Percentiles rank a stretch among this genome's conserved stretches.
Evolutionary conservation across 495 filamentous ascomycete species (phyloP).

Genomic region (Apodospora peruviana): DNA sequence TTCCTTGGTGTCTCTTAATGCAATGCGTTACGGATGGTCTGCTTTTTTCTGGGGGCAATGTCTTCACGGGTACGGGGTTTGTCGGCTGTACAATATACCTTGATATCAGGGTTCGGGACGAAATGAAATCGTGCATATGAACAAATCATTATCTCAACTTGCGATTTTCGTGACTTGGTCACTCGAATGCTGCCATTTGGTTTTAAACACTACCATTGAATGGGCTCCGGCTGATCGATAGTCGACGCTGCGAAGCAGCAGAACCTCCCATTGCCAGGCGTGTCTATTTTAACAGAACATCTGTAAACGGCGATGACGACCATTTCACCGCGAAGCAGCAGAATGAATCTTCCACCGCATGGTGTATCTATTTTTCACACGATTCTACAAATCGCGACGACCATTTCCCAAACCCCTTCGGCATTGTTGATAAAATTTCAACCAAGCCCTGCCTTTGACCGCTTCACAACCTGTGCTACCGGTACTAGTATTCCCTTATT

Average conservation of each 20-base stretch:
- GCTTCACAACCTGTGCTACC: constrained; percentile 83
- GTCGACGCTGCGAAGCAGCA: too few relatives aligned
- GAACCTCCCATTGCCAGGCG: neutral
- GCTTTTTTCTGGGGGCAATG: constrained; percentile 69
- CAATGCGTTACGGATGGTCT: constrained; percentile 88
- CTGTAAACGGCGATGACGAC: too few relatives aligned
- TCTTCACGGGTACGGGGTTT: constrained; percentile 66
- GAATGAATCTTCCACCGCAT: too few relatives aligned
- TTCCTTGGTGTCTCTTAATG: constrained; percentile 63
- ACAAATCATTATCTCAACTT: constrained; percentile 20
- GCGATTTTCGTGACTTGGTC: constrained; percentile 1
- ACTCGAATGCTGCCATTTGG: neutral
- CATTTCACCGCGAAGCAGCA: too few relatives aligned
- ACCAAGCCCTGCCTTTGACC: constrained; percentile 76
- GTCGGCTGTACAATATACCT: constrained; percentile 74
- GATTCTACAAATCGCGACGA: too few relatives aligned
- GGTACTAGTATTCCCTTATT: constrained; percentile 87
- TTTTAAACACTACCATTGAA: too few relatives aligned
- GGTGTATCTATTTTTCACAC: too few relatives aligned
- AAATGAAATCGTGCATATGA: constrained; percentile 60
- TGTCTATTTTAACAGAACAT: neutral
- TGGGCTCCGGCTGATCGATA: too few relatives aligned
- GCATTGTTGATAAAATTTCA: too few relatives aligned
- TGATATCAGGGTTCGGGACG: constrained; percentile 55
- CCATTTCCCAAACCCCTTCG: too few relatives aligned